These are phyloP conservation scores for Chloris gayana DNA, from an alignment of 176 grass and related monocot species.

Conservation along the genomic window DNA sequence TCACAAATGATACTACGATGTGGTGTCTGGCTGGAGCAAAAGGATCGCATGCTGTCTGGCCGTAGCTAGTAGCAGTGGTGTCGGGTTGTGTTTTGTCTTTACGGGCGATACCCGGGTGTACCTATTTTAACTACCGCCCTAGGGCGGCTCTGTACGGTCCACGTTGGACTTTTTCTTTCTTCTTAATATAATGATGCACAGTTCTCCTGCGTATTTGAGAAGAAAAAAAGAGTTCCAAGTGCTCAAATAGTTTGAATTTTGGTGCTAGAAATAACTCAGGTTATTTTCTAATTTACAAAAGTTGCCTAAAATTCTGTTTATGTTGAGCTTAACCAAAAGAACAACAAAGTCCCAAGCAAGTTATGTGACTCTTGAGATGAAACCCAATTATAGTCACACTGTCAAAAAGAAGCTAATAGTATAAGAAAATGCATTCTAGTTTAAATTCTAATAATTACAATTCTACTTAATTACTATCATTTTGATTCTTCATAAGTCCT, in stretches of 20 bases:
- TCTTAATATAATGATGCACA: too few species aligned
- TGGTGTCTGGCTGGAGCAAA: too few species aligned
- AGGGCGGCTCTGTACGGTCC: too few species aligned
- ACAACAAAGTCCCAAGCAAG: neutral
- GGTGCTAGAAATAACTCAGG: neutral
- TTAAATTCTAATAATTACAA: neutral
- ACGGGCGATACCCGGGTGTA: too few species aligned
- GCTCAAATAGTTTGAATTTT: neutral
- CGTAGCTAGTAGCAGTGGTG: too few species aligned
- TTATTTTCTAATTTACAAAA: neutral
- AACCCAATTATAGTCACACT: neutral
- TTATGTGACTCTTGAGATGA: neutral
- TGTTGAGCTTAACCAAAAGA: slow-evolving; percentile 16
- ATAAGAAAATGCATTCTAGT: neutral
- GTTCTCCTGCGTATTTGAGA: too few species aligned
- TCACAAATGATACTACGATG: too few species aligned
- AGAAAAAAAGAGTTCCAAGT: neutral
- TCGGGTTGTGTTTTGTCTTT: too few species aligned
- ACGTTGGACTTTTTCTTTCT: too few species aligned
- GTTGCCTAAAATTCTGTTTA: slow-evolving; percentile 9
- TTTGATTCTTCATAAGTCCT: slow-evolving; percentile 14
- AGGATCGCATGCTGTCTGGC: too few species aligned
- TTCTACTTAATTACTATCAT: neutral
- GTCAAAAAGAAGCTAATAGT: neutral
- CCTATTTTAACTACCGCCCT: too few species aligned